A percentile compares a stretch with the other conserved stretches of the same genome.
phyloP scores from a whole-genome alignment of 257 asterid species.

The Fraxinus cuspidata region DNA sequence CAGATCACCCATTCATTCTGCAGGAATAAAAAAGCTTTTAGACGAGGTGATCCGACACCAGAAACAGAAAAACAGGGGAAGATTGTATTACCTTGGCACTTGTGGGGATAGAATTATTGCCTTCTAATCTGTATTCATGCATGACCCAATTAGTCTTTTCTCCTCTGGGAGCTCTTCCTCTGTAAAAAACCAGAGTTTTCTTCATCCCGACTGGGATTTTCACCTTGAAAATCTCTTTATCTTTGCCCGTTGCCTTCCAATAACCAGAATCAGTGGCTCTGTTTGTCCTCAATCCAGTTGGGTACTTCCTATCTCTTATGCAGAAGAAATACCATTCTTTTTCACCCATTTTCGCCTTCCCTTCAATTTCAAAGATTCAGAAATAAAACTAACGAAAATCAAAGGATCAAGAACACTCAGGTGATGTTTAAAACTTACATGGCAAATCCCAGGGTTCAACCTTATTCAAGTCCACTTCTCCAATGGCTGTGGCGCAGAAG shows the following conservation, averaged over 20 bases:
- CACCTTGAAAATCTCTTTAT: conserved; percentile 54
- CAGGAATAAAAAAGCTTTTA: not conserved
- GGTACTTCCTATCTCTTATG: conserved; percentile 65
- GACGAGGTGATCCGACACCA: not conserved
- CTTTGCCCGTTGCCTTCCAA: conserved; percentile 87
- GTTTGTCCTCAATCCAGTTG: conserved; percentile 72
- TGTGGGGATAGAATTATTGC: conserved; percentile 40
- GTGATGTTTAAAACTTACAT: conserved; percentile 39
- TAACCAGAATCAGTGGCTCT: conserved; percentile 75
- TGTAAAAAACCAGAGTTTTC: conserved; percentile 72
- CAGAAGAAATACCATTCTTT: conserved; percentile 80
- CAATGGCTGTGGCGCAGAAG: conserved; percentile 48
- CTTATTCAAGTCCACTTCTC: conserved; percentile 74
- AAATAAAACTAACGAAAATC: no score
- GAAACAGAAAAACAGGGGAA: conserved; percentile 29
- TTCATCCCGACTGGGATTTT: conserved; percentile 66
- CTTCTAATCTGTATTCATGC: conserved; percentile 75
- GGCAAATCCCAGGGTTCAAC: conserved; percentile 92
- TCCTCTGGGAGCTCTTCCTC: conserved; percentile 79
- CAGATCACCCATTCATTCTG: conserved; percentile 89
- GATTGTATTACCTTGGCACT: conserved; percentile 29
- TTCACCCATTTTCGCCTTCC: conserved; percentile 79
- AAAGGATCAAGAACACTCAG: not conserved
- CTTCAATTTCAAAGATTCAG: conserved; percentile 27
- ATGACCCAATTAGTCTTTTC: conserved; percentile 72